These are phyloP conservation scores for Gossypioides kirkii DNA, from an alignment of 345 rosid genomes.

Conservation along the genomic window DNA sequence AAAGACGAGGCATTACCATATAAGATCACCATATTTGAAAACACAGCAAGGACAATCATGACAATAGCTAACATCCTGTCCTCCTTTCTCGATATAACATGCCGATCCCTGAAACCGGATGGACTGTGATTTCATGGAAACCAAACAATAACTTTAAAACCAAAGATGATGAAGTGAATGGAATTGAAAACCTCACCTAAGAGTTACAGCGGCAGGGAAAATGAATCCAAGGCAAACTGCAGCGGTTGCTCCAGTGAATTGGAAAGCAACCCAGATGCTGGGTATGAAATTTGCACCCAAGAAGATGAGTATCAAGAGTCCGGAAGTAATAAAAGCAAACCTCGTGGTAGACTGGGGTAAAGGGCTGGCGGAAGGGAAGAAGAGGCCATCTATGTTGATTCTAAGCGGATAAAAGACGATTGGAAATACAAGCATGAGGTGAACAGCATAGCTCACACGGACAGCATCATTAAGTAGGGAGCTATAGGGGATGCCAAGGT, in stretches of 20 bases:
- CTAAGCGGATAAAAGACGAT: constrained; percentile 74
- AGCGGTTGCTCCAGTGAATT: constrained; percentile 92
- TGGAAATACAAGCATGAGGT: constrained; percentile 93
- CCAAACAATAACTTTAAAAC: no score
- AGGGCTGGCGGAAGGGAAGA: constrained; percentile 63
- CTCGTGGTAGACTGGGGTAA: constrained; percentile 49
- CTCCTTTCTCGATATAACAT: constrained; percentile 54
- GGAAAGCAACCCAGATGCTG: constrained; percentile 96
- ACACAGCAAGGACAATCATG: constrained; percentile 76
- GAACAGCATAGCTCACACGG: constrained; percentile 80
- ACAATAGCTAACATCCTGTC: constrained; percentile 55
- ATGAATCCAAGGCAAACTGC: constrained; percentile 95
- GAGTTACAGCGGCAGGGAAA: constrained; percentile 79
- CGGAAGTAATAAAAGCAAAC: constrained; percentile 53
- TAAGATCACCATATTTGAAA: constrained; percentile 66
- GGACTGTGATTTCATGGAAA: neutral
- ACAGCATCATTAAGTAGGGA: constrained; percentile 64
- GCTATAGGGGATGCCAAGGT: constrained; percentile 75
- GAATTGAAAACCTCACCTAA: constrained; percentile 18
- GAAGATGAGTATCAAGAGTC: constrained; percentile 54
- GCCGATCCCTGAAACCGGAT: constrained; percentile 55
- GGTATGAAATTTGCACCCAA: constrained; percentile 85
- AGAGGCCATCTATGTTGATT: constrained; percentile 76
- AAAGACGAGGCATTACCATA: constrained; percentile 63
- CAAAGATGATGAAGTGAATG: no score